A percentile compares a stretch with the other conserved stretches of the same genome.
These are phyloP conservation scores for Protea cynaroides DNA, from an alignment of 164 flowering plant species.

Conservation along the genomic window DNA sequence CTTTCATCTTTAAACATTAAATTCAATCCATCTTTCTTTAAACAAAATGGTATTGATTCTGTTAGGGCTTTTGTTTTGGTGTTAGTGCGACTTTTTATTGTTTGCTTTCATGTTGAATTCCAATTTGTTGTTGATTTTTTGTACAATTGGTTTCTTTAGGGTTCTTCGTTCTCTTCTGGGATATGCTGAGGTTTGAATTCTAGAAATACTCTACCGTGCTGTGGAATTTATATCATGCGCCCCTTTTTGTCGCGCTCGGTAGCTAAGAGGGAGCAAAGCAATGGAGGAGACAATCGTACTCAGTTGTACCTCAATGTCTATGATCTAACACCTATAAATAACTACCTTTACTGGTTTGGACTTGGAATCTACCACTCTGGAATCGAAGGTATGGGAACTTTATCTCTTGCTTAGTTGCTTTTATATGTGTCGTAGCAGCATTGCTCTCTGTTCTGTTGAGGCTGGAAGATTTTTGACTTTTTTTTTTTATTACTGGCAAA, in stretches of 20 bases:
- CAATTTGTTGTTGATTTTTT: slow-evolving; percentile 1
- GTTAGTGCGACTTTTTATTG: neutral
- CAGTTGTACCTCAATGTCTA: slow-evolving; percentile 63
- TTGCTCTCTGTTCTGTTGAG: neutral
- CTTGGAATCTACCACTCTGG: slow-evolving; percentile 83
- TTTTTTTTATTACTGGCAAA: neutral
- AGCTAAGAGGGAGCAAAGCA: slow-evolving; percentile 32
- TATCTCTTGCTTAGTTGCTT: too few relatives aligned
- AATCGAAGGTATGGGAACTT: slow-evolving; percentile 49
- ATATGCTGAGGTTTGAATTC: slow-evolving; percentile 16
- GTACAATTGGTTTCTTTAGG: neutral
- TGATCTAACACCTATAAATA: slow-evolving; percentile 74
- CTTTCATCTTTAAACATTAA: neutral
- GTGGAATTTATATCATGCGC: slow-evolving; percentile 31
- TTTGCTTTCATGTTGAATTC: neutral
- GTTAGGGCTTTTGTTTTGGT: neutral
- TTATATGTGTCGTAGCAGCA: neutral
- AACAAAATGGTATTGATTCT: neutral
- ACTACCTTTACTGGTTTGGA: slow-evolving; percentile 76
- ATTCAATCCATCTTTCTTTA: neutral
- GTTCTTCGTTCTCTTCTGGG: neutral
- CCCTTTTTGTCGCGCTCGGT: slow-evolving; percentile 28
- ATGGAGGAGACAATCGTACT: slow-evolving; percentile 23
- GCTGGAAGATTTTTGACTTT: neutral
- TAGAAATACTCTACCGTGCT: neutral